Conservation (phyloP, 1,284 basidiomycete species). For the Sporisorium scitamineum region DNA sequence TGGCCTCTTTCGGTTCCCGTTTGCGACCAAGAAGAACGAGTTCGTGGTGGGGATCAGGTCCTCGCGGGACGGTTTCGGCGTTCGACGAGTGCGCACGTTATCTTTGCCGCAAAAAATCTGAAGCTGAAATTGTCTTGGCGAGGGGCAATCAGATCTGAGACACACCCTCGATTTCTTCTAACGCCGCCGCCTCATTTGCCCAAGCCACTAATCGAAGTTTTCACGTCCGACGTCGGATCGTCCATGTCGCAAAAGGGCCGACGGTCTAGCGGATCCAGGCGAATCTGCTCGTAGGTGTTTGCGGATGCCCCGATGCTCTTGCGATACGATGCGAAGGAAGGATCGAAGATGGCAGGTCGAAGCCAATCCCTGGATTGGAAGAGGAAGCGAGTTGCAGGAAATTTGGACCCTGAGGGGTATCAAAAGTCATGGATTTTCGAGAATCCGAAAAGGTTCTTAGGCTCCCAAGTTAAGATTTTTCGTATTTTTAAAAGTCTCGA, state of each 20-base stretch:
- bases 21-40: background rate
- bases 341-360: background rate
- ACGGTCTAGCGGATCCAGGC: background rate
- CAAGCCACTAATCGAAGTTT: background rate
- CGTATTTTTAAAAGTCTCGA: too few relatives aligned
- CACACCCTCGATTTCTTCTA: conserved; percentile 14
- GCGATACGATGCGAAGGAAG: background rate
- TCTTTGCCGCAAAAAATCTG: background rate
- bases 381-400: too few relatives aligned
- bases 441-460: too few relatives aligned
- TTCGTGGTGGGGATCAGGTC: background rate
- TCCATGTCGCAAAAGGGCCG: background rate
- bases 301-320: background rate
- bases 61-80: background rate
- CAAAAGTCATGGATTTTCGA: too few relatives aligned
- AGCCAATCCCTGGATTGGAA: background rate
- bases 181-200: background rate
- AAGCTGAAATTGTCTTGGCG: conserved; percentile 3
- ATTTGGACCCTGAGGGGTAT: background rate
- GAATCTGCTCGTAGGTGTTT: background rate
- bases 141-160: conserved; percentile 11
- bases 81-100: background rate
- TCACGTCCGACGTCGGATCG: background rate
- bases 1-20: background rate
- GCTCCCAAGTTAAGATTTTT: too few relatives aligned